phyloP scores from a whole-genome alignment of 176 grass and related monocot species.

The Eleusine coracana region DNA sequence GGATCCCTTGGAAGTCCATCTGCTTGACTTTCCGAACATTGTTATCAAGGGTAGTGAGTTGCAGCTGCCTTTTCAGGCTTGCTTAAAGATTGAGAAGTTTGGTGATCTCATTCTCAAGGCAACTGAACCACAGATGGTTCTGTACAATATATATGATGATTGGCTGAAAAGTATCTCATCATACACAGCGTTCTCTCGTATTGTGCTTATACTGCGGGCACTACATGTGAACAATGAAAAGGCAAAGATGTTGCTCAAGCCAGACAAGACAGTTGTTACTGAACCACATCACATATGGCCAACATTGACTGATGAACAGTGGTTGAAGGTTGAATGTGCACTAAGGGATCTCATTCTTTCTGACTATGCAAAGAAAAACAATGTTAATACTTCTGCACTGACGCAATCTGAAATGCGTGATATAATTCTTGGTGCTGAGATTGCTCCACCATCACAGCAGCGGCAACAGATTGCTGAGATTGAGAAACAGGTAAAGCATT shows the following conservation, averaged over 20 bases:
- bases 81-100: conserved; percentile 99
- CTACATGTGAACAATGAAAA: conserved; percentile 99
- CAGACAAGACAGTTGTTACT: conserved; percentile 94
- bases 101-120: conserved; percentile 98
- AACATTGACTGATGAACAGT: conserved; percentile 89
- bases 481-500: conserved; percentile 80
- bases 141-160: conserved; percentile 99
- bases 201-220: conserved; percentile 89
- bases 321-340: conserved; percentile 98
- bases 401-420: conserved; percentile 99
- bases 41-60: conserved; percentile 98
- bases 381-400: conserved; percentile 94
- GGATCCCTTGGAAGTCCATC: conserved; percentile 96
- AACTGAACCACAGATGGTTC: conserved; percentile 96
- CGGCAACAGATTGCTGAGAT: conserved; percentile 99
- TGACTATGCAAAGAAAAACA: conserved; percentile 99
- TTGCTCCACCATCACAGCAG: conserved; percentile 95
- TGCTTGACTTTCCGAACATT: conserved; percentile 98
- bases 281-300: conserved; percentile 99
- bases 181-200: conserved; percentile 94
- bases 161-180: conserved; percentile 99
- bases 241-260: conserved; percentile 98
- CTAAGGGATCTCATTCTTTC: conserved; percentile 96
- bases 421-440: conserved; percentile 99
- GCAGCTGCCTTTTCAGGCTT: conserved; percentile 97